phyloP scores from a whole-genome alignment of 495 filamentous ascomycete species.

The Penicillium cinerascens region DNA sequence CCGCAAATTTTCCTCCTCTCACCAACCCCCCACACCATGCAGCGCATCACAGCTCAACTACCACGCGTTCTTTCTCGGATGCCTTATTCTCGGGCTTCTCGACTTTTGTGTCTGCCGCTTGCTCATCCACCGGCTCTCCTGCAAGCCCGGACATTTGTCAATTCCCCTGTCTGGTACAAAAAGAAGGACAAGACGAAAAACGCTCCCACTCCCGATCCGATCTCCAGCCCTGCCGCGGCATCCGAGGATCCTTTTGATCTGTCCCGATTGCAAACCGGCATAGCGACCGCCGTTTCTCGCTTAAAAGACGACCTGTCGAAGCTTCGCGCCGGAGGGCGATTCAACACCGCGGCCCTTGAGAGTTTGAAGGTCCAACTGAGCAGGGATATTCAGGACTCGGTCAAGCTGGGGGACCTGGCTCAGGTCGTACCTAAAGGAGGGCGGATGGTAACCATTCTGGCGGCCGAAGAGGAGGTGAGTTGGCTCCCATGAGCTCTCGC shows the following conservation, averaged over 20 bases:
- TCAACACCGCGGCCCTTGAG: constrained; percentile 67
- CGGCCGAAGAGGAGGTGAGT: constrained; percentile 58
- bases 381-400: constrained; percentile 48
- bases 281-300: constrained; percentile 52
- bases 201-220: constrained; percentile 9
- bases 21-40: constrained; percentile 10
- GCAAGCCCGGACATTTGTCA: constrained; percentile 21
- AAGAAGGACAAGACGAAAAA: constrained; percentile 39
- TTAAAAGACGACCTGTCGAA: constrained; percentile 62
- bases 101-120: not conserved
- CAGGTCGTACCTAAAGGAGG: constrained; percentile 72
- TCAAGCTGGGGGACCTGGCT: constrained; percentile 64
- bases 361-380: constrained; percentile 57
- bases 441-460: constrained; percentile 62
- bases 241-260: constrained; percentile 65
- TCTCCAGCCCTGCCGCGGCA: constrained; percentile 14
- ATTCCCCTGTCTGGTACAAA: constrained; percentile 29
- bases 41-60: constrained; percentile 13
- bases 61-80: constrained; percentile 1
- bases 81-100: not conserved
- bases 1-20: not conserved
- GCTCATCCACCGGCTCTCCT: not conserved
- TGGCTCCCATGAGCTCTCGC: not conserved
- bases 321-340: constrained; percentile 61
- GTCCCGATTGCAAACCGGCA: constrained; percentile 56